phyloP scores from a whole-genome alignment of 345 rosid genomes.

The Carallia brachiata region DNA sequence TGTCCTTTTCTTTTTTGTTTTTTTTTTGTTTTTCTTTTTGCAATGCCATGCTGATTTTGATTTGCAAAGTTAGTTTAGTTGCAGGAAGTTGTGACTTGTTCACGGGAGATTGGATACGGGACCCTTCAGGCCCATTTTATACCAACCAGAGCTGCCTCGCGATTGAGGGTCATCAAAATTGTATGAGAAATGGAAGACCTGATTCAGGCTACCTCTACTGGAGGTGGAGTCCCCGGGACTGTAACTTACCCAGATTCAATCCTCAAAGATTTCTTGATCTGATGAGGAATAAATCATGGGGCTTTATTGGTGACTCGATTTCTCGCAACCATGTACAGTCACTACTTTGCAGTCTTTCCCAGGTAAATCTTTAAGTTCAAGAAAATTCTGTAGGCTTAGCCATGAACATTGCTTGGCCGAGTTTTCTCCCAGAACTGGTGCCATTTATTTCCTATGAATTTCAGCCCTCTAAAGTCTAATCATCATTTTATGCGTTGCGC shows the following conservation, averaged over 20 bases:
- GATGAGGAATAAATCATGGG: conserved; percentile 32
- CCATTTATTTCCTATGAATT: background rate
- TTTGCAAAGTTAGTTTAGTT: conserved; percentile 5
- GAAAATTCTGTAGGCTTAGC: background rate
- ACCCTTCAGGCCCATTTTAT: conserved; percentile 27
- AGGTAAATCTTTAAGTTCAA: conserved; percentile 7
- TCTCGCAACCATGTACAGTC: conserved; percentile 38
- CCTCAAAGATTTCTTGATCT: conserved; percentile 21
- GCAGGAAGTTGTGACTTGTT: conserved; percentile 35
- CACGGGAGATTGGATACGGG: conserved; percentile 29
- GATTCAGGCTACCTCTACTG: conserved; percentile 34
- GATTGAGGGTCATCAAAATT: conserved; percentile 31
- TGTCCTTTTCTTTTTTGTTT: background rate
- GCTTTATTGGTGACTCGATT: conserved; percentile 35
- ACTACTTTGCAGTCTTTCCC: conserved; percentile 34
- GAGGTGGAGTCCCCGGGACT: conserved; percentile 30
- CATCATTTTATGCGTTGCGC: background rate
- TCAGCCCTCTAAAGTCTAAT: background rate
- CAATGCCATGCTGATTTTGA: background rate
- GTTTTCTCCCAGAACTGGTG: background rate
- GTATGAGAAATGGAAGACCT: conserved; percentile 36
- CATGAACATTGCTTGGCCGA: background rate
- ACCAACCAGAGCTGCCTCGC: conserved; percentile 20
- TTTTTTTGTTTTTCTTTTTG: too few relatives aligned
- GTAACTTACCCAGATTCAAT: conserved; percentile 25